Conservation (phyloP, 208 protist genomes). For the Acanthamoeba divionensis region DNA sequence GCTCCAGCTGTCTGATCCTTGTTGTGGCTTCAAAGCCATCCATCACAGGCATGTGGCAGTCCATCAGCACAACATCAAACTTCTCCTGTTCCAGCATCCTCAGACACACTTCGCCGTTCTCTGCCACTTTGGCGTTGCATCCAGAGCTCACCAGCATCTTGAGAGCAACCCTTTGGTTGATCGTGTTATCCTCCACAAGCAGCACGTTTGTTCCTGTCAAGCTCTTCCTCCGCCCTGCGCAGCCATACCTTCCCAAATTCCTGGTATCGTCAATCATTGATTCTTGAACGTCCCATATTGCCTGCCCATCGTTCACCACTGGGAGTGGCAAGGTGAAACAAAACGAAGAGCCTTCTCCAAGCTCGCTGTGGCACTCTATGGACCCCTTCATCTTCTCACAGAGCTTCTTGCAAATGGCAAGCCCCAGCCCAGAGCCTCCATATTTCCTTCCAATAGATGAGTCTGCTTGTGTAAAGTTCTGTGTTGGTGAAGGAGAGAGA, state of each 20-base stretch:
- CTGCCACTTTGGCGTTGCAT: background rate
- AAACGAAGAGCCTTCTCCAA: slow-evolving; percentile 27
- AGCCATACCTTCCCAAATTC: background rate
- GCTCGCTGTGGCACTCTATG: background rate
- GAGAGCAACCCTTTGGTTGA: slow-evolving; percentile 38
- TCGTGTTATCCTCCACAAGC: slow-evolving; percentile 39
- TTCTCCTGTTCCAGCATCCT: background rate
- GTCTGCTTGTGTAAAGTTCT: slow-evolving; percentile 28
- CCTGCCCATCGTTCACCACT: background rate
- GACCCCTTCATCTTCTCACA: slow-evolving; percentile 1
- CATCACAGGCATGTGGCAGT: no score
- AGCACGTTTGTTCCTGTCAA: background rate
- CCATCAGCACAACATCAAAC: slow-evolving; percentile 38
- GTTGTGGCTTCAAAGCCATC: slow-evolving; percentile 25
- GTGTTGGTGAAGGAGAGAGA: background rate
- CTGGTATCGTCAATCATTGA: background rate
- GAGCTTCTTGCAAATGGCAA: slow-evolving; percentile 19
- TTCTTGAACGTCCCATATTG: background rate
- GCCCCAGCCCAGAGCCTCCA: slow-evolving; percentile 14
- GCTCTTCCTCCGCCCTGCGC: background rate
- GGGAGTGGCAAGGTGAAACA: background rate
- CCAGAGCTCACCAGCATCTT: background rate
- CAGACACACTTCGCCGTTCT: slow-evolving; percentile 32
- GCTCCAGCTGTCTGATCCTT: background rate
- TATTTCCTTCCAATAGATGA: background rate